phyloP scores from a whole-genome alignment of 139 green algal genomes.

The Chlorella sp. region DNA sequence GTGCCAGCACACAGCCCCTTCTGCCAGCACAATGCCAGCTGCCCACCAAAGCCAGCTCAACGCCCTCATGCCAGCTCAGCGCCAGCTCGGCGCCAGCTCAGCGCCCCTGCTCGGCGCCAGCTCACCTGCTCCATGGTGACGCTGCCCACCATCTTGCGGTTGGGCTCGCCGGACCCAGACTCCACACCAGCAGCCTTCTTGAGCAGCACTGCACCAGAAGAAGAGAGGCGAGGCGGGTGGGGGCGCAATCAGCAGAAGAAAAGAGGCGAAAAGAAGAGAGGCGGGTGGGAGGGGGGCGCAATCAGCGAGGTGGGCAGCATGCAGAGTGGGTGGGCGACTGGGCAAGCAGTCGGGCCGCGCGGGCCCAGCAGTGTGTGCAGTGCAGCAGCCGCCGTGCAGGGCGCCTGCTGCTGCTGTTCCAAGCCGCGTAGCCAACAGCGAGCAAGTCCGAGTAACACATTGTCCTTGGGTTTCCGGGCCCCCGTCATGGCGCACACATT shows the following conservation, averaged over 20 bases:
- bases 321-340: no score
- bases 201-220: conserved; percentile 73
- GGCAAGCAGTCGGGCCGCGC: not conserved
- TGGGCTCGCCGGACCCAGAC: conserved; percentile 84
- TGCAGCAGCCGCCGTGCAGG: not conserved
- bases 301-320: not conserved
- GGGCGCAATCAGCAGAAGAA: not conserved
- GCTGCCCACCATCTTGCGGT: conserved; percentile 83
- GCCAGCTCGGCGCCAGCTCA: no score
- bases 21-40: no score
- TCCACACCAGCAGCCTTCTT: conserved; percentile 93
- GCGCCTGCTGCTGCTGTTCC: not conserved
- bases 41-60: no score
- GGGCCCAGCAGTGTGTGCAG: not conserved
- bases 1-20: no score
- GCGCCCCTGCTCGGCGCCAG: no score
- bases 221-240: not conserved
- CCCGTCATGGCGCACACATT: no score
- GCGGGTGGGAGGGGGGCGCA: not conserved
- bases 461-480: no score
- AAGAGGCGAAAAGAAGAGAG: no score
- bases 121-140: conserved; percentile 87
- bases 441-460: no score
- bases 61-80: no score
- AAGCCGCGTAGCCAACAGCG: no score